These are phyloP conservation scores for Aspergillus egyptiacus DNA, from an alignment of 495 filamentous ascomycete species.

Conservation along the genomic window DNA sequence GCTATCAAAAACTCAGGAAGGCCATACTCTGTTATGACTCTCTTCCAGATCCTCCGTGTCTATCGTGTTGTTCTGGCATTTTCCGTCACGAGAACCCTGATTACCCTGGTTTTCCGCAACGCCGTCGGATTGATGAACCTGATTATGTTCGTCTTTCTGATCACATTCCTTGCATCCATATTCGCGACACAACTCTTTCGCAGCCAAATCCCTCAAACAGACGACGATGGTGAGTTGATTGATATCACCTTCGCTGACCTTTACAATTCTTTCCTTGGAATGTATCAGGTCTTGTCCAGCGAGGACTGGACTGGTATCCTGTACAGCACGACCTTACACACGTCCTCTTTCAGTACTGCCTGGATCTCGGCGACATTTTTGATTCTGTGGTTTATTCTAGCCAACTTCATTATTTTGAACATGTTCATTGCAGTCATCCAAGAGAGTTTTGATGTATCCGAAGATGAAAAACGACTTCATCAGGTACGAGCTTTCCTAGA, in stretches of 20 bases:
- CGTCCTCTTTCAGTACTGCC: conserved; percentile 55
- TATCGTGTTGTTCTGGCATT: conserved; percentile 91
- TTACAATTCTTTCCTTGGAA: conserved; percentile 92
- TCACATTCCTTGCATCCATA: conserved; percentile 88
- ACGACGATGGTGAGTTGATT: conserved; percentile 51
- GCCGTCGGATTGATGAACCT: conserved; percentile 88
- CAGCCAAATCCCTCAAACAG: conserved; percentile 62
- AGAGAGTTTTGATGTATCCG: conserved; percentile 98
- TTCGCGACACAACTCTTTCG: conserved; percentile 93
- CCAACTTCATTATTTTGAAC: conserved; percentile 94
- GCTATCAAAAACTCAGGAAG: conserved; percentile 68
- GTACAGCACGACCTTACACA: conserved; percentile 71
- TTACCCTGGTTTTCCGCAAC: conserved; percentile 82
- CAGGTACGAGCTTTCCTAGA: conserved; percentile 93
- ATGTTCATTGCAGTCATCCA: conserved; percentile 99
- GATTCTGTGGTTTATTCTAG: conserved; percentile 90
- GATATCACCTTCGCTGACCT: conserved; percentile 79
- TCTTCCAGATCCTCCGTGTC: conserved; percentile 89
- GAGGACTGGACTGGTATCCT: conserved; percentile 91
- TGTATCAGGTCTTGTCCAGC: conserved; percentile 97
- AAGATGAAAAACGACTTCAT: conserved; percentile 94
- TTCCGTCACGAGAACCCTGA: conserved; percentile 76
- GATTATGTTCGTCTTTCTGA: conserved; percentile 91
- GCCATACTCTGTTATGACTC: conserved; percentile 79
- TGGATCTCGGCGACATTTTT: conserved; percentile 95